phyloP scores from a whole-genome alignment of 2,329 filamentous ascomycete genomes.

The Tolypocladium paradoxum region DNA sequence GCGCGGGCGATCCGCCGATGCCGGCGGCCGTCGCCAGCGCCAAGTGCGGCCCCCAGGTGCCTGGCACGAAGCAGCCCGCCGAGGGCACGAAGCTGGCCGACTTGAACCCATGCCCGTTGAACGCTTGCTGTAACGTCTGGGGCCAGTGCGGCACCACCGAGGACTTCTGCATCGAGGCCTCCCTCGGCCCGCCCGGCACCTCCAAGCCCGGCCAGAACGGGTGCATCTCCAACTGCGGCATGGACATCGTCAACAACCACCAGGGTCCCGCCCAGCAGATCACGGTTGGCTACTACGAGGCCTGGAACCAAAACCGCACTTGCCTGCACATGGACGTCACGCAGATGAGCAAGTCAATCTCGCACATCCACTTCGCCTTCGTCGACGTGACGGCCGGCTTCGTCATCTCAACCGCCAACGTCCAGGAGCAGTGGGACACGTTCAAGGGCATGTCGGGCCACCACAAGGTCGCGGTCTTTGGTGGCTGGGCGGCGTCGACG shows the following conservation, averaged over 20 bases:
- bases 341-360: slow-evolving; percentile 10
- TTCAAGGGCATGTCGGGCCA: too few relatives aligned
- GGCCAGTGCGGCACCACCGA: slow-evolving; percentile 29
- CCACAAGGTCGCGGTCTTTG: slow-evolving; percentile 16
- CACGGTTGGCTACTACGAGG: slow-evolving; percentile 10
- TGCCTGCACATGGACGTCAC: not conserved
- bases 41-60: slow-evolving; percentile 11
- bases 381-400: slow-evolving; percentile 13
- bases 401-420: slow-evolving; percentile 5
- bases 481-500: slow-evolving; percentile 16
- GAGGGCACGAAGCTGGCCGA: slow-evolving; percentile 4
- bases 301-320: not conserved
- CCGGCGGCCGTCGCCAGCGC: slow-evolving; percentile 9
- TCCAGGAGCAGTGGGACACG: slow-evolving; percentile 1
- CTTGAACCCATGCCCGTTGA: slow-evolving; percentile 19
- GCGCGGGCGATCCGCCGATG: slow-evolving; percentile 10
- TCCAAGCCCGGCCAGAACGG: slow-evolving; percentile 14
- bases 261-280: not conserved
- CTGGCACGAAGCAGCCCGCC: slow-evolving; percentile 10
- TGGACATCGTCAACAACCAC: slow-evolving; percentile 10
- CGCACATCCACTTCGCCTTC: slow-evolving; percentile 28
- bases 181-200: slow-evolving; percentile 24
- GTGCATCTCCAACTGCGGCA: slow-evolving; percentile 19
- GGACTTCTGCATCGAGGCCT: slow-evolving; percentile 23
- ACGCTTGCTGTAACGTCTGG: slow-evolving; percentile 24